Conservation (phyloP, 2,329 filamentous ascomycete species). For the Fusarium hainanense region DNA sequence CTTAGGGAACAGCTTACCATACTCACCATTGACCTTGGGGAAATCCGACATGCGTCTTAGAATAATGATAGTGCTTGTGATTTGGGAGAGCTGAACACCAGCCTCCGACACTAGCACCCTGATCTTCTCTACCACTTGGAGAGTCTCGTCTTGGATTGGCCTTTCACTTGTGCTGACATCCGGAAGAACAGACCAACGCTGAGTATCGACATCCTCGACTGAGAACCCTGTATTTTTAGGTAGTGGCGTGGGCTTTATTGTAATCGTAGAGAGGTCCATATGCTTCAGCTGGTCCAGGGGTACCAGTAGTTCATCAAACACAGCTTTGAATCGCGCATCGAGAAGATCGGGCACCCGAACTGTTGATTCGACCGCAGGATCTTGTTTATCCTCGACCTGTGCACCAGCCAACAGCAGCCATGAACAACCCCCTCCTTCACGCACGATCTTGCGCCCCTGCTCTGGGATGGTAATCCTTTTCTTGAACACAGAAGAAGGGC, state of each 20-base stretch:
- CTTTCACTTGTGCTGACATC: conserved; percentile 34
- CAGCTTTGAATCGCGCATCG: conserved; percentile 67
- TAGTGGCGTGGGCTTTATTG: conserved; percentile 4
- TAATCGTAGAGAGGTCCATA: conserved; percentile 8
- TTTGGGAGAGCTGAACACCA: conserved; percentile 49
- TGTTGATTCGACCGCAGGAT: conserved; percentile 26
- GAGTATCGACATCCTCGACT: conserved; percentile 36
- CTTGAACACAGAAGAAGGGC: conserved; percentile 78
- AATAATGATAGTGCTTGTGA: conserved; percentile 72
- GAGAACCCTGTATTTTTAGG: conserved; percentile 10
- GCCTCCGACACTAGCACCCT: conserved; percentile 52
- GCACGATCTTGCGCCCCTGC: conserved; percentile 62
- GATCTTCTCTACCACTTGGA: conserved; percentile 60
- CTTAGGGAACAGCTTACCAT: conserved; percentile 76
- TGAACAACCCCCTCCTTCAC: conserved; percentile 81
- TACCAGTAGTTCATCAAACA: conserved; percentile 51
- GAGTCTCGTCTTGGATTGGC: conserved; percentile 61
- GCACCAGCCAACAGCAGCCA: conserved; percentile 74
- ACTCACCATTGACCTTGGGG: conserved; percentile 76
- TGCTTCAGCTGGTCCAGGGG: conserved; percentile 12
- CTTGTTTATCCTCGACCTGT: conserved; percentile 59
- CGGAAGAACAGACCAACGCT: conserved; percentile 56
- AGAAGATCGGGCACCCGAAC: conserved; percentile 72
- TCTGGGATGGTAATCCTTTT: conserved; percentile 72
- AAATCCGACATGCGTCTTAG: conserved; percentile 87